Evolutionary conservation across 2,329 filamentous ascomycete genomes (phyloP).

Genomic region (Aspergillus carbonarius): DNA sequence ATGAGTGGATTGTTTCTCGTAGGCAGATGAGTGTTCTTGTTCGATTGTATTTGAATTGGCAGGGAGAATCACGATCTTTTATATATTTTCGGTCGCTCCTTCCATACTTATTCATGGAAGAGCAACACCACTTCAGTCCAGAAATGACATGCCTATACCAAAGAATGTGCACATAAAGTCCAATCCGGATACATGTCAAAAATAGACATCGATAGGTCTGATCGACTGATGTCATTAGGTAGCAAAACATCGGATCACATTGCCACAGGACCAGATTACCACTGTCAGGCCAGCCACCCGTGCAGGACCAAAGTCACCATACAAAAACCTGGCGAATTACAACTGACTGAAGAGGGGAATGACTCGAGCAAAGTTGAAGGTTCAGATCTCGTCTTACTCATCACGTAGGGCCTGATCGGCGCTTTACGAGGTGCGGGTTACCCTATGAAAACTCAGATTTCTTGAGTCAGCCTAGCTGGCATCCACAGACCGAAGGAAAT

Average conservation of each 20-base stretch:
- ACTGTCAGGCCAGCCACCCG: neutral
- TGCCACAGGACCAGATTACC: neutral
- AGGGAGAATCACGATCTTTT: neutral
- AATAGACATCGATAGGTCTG: neutral
- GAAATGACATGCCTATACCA: too few species aligned
- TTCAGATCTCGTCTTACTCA: neutral
- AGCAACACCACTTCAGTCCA: neutral
- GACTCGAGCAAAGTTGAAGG: neutral
- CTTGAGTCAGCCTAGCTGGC: neutral
- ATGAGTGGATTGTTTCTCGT: too few species aligned
- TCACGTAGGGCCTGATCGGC: neutral
- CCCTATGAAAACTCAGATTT: neutral
- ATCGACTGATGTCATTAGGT: neutral
- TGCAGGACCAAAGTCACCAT: neutral
- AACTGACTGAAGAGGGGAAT: neutral
- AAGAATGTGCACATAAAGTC: neutral
- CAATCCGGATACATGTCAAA: neutral
- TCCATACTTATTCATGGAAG: neutral
- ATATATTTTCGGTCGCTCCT: neutral
- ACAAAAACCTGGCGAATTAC: neutral
- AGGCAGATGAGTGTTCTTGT: neutral
- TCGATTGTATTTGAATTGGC: neutral
- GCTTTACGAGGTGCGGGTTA: neutral
- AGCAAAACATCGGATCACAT: neutral
- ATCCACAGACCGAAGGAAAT: too few species aligned